Conservation (phyloP, 1,284 basidiomycete genomes). For the Fomitopsis palustris region DNA sequence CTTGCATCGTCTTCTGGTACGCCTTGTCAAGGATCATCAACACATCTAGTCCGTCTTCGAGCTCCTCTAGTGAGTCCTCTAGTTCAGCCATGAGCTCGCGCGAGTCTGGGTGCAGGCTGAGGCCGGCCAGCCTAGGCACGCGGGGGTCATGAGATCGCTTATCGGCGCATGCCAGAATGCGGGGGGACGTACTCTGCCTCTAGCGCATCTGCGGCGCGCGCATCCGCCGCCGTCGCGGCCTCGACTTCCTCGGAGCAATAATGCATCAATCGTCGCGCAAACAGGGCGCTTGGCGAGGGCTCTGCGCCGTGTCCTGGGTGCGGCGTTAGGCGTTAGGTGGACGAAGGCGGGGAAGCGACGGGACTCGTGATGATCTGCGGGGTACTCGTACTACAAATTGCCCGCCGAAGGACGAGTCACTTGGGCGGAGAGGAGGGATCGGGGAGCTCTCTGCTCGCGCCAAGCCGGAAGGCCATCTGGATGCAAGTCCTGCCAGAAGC, state of each 20-base stretch:
- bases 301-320: slow-evolving; percentile 26
- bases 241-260: slow-evolving; percentile 60
- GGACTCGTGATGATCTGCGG: not conserved
- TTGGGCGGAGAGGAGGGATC: not conserved
- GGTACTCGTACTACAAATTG: too few relatives aligned
- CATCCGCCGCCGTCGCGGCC: slow-evolving; percentile 11
- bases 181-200: not conserved
- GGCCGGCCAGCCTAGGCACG: not conserved
- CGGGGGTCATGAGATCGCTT: not conserved
- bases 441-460: not conserved
- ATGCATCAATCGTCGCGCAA: slow-evolving; percentile 86
- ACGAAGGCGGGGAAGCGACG: not conserved
- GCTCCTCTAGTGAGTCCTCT: slow-evolving; percentile 52
- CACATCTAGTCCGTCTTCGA: slow-evolving; percentile 65
- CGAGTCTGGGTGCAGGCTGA: slow-evolving; percentile 9
- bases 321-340: not conserved
- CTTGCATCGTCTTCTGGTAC: slow-evolving; percentile 59
- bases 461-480: too few relatives aligned
- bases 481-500: too few relatives aligned
- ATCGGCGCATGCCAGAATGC: not conserved
- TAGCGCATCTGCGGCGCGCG: not conserved
- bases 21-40: slow-evolving; percentile 64
- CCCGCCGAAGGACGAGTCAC: too few relatives aligned
- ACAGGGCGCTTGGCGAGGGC: slow-evolving; percentile 69
- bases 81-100: slow-evolving; percentile 34